Evolutionary conservation across 495 filamentous ascomycete species (phyloP), one percentile per base, ranked within the genome.

Genomic region (Tuber calosporum): DNA sequence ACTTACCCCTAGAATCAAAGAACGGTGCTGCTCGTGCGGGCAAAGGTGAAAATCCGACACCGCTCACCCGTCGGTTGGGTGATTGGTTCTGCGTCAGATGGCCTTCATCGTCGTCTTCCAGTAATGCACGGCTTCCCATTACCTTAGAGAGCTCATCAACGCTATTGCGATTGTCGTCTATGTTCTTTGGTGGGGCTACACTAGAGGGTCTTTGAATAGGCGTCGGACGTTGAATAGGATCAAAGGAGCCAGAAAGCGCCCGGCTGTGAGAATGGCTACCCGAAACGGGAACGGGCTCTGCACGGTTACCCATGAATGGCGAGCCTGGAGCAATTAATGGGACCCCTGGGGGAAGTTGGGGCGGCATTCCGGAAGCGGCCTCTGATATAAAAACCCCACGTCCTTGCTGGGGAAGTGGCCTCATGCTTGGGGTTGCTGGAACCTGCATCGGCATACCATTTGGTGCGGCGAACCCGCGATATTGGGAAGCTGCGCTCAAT

Each of bases 51-150:
- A 80, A 79, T 43, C 75, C 38, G 62, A 81, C 72, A 58, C 79
- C 73, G 30, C 81, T 82, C 7, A 79, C 75, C 20, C 80, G 75
- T 58, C 82, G 82, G 70, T 74, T 82, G 17, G 75, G 80, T 1
- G 77, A 81, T 72, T 77, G 75, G 43, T 77, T 79, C 19, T 82
- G 83, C 17, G 83, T 69, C 45, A 84, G 62, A 6, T 84, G 82
- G 40, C 84, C 85, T 69, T 87, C 86, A 73, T 93, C 89, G 26
- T 85, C 87, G 80, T 96, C 93, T 78, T 96, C 94, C 48, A 97
- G 85, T n/a, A 99, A 84, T 13, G 94, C 94, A 82, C 90, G 93
- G 83, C 94, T 97, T 15, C 95, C 96, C n/a, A 99, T 86, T 81
- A 94, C 92, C 69, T 89, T 87, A 72, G 88, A 91, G 67, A 96